Percentiles rank a stretch among this genome's conserved stretches.
Conservation (phyloP, 257 asterid species). For the Scutellaria barbata region DNA sequence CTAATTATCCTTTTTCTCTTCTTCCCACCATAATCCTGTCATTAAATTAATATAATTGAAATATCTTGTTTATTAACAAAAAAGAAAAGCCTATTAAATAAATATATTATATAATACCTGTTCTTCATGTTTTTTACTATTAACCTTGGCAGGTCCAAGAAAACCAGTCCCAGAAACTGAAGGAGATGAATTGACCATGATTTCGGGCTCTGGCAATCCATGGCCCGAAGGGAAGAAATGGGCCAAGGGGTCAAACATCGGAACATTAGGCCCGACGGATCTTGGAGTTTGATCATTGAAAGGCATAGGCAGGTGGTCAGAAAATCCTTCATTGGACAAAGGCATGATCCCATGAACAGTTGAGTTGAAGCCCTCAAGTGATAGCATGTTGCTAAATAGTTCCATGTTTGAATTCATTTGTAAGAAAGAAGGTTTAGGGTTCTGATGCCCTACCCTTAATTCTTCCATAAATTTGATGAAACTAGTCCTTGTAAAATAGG, state of each 20-base stretch:
- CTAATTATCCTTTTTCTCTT: conserved; percentile 63
- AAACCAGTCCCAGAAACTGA: conserved; percentile 40
- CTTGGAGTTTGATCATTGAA: conserved; percentile 42
- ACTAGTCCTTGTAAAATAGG: conserved; percentile 17
- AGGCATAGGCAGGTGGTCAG: conserved; percentile 36
- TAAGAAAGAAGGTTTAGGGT: conserved; percentile 44
- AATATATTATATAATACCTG: not conserved
- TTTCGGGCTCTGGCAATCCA: conserved; percentile 39
- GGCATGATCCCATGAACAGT: conserved; percentile 44
- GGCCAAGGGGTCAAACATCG: conserved; percentile 43
- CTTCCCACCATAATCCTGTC: conserved; percentile 54
- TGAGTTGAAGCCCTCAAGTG: conserved; percentile 48
- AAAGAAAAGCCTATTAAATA: not conserved
- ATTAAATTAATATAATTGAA: conserved; percentile 6
- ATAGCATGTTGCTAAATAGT: conserved; percentile 47
- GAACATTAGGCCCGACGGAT: conserved; percentile 32
- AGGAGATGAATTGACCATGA: conserved; percentile 40
- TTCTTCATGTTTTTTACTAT: conserved; percentile 33
- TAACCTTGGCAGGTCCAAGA: conserved; percentile 40
- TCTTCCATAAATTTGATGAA: conserved; percentile 43
- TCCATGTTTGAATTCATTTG: conserved; percentile 48
- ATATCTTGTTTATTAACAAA: not conserved
- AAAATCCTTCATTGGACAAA: conserved; percentile 31
- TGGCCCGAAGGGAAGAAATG: conserved; percentile 51
- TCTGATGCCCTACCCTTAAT: conserved; percentile 41